Evolutionary conservation across 306 rosid genomes (phyloP), one percentile per base, ranked within the genome.

Genomic region (Lithocarpus polystachyus): DNA sequence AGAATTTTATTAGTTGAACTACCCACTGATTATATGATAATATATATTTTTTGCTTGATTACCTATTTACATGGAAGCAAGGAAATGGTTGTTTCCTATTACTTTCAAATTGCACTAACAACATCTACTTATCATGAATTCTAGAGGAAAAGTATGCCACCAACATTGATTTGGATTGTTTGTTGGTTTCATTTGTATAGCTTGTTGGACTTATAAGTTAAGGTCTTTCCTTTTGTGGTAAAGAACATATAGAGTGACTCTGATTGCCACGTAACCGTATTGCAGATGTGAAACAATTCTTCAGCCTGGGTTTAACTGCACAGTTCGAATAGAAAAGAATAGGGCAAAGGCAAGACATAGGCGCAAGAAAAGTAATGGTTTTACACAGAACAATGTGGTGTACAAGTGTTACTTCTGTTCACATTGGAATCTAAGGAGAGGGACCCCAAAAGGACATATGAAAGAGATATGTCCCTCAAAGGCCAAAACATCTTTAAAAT

Each of bases 231-330:
- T 35, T 78, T 56, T 53, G 19, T 54, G 43, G 31, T 33, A 59
- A 40, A 77, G 59, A 68, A 59, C 53, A 12, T 48, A 10, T 48
- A 48, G 17, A 48, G 1, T 48, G 53, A 13, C 56, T 33, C 2
- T 37, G 60, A 60, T 82, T 56, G 74, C 28, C 51, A 62, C 80
- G 75, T 67, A 65, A 64, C 43, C 28, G 37, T 60, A 79, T 68
- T 83, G 31, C 88, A 94, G 97, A 76, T 92, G 98, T 48, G 97
- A 92, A 87, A 89, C 88, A 20, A 53, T 89, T 73, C 92, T 92
- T 43, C 26, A 19, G 28, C 62, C 23, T 56, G 62, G 23, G 28
- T 56, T n/a, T 56, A n/a, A 20, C 62, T 56, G 22, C 14, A 20
- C 62, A 20, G 10, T 56, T 40, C 84, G 92, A 74, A 90, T 91